These are phyloP conservation scores for Aspergillus uvarum DNA, from an alignment of 2,329 filamentous ascomycete genomes.

Conservation along the genomic window DNA sequence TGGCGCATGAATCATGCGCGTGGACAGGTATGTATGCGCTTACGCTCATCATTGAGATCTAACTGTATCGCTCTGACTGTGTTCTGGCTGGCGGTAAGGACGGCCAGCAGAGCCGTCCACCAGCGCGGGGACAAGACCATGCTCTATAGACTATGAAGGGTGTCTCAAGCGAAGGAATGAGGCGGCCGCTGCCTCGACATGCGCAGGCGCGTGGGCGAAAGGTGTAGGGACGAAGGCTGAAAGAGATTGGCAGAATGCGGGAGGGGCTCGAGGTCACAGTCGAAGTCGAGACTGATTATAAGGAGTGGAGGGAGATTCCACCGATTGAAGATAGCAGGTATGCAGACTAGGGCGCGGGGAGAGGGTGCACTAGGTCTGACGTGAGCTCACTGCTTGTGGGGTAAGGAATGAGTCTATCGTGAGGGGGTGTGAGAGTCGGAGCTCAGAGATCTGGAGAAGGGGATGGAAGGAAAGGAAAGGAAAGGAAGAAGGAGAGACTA, in stretches of 20 bases:
- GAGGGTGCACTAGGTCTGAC: too few relatives aligned
- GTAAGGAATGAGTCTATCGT: neutral
- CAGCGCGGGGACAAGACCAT: conserved; percentile 11
- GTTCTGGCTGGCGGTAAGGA: conserved; percentile 12
- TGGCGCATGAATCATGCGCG: neutral
- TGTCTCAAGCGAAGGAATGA: conserved; percentile 1
- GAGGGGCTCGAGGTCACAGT: neutral
- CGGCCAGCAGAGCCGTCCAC: conserved; percentile 9
- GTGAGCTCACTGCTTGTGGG: neutral
- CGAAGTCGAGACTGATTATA: neutral
- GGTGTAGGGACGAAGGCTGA: neutral
- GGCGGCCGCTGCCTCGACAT: conserved; percentile 1
- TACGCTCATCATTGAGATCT: conserved; percentile 24
- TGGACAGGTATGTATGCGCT: neutral
- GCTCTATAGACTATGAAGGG: neutral
- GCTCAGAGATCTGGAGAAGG: neutral
- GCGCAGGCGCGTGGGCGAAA: neutral
- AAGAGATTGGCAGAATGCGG: neutral
- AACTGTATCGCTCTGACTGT: conserved; percentile 18
- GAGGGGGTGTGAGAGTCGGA: neutral
- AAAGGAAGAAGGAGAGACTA: neutral
- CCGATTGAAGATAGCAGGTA: too few relatives aligned
- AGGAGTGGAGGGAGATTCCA: neutral
- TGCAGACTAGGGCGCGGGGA: too few relatives aligned
- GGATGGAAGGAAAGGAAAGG: too few relatives aligned